A percentile compares a stretch with the other conserved stretches of the same genome.
phyloP scores from a whole-genome alignment of 2,329 filamentous ascomycete genomes.

The Aspergillus phoenicis region DNA sequence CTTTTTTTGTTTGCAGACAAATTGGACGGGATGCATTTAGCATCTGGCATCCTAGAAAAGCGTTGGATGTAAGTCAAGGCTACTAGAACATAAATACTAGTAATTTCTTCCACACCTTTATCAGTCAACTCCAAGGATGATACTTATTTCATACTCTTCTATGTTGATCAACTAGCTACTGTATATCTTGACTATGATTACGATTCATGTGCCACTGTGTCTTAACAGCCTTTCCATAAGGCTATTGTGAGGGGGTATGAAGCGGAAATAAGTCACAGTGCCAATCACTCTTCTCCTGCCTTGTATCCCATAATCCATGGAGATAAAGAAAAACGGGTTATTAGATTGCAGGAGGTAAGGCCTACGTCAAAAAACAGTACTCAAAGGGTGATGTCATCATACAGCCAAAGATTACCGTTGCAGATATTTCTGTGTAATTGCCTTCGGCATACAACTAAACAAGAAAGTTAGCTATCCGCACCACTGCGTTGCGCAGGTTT shows the following conservation, averaged over 20 bases:
- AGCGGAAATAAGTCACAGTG: slow-evolving; percentile 47
- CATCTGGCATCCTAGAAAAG: too few relatives aligned
- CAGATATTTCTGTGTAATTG: slow-evolving; percentile 63
- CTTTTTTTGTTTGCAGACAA: too few relatives aligned
- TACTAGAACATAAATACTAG: too few relatives aligned
- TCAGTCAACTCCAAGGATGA: too few relatives aligned
- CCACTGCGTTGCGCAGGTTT: not conserved
- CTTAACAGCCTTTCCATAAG: slow-evolving; percentile 40
- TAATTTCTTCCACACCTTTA: too few relatives aligned
- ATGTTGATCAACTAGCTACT: not conserved
- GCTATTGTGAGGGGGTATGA: slow-evolving; percentile 41
- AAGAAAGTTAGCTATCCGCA: slow-evolving; percentile 18
- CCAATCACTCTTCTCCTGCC: slow-evolving; percentile 63
- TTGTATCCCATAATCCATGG: slow-evolving; percentile 69
- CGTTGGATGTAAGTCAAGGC: too few relatives aligned
- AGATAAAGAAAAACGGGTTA: slow-evolving; percentile 59
- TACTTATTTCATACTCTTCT: too few relatives aligned
- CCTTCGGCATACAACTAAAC: slow-evolving; percentile 69
- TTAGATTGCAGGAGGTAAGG: slow-evolving; percentile 68
- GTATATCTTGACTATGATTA: not conserved
- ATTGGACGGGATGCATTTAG: too few relatives aligned
- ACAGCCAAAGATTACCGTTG: slow-evolving; percentile 33
- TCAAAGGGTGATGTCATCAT: not conserved
- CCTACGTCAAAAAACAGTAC: slow-evolving; percentile 10
- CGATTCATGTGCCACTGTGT: slow-evolving; percentile 39